Conservation (phyloP, 2,329 filamentous ascomycete genomes). For the Curvularia sp. region DNA sequence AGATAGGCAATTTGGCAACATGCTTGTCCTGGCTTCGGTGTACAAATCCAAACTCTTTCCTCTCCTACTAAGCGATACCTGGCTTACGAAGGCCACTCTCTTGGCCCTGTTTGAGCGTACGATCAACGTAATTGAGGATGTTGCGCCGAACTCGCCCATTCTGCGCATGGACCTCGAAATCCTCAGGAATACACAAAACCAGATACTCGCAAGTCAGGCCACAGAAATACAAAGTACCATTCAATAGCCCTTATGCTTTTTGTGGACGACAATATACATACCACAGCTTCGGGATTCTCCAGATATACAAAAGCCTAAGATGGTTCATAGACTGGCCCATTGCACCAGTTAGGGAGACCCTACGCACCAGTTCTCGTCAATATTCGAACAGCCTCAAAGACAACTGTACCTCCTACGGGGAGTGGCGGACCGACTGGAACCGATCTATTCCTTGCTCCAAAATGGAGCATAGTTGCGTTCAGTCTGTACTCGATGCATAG, state of each 20-base stretch:
- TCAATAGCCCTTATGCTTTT: no score
- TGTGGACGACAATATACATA: no score
- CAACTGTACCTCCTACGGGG: no score
- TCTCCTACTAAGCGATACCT: constrained; percentile 38
- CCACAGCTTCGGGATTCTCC: no score
- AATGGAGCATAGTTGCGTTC: constrained; percentile 26
- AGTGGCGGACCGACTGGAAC: no score
- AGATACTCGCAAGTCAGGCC: no score
- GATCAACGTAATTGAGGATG: constrained; percentile 74
- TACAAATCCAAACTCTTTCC: constrained; percentile 64
- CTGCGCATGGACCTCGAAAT: constrained; percentile 77
- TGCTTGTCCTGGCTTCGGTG: constrained; percentile 85
- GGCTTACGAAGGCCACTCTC: constrained; percentile 37
- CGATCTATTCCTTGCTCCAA: not conserved
- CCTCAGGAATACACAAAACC: constrained; percentile 65
- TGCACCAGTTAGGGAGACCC: no score
- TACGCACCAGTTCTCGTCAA: no score
- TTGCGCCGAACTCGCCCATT: constrained; percentile 75
- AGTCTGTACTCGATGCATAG: constrained; percentile 32
- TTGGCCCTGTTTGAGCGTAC: constrained; percentile 58
- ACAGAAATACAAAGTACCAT: no score
- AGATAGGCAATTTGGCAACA: constrained; percentile 90
- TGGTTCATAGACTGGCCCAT: no score
- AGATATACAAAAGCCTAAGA: no score
- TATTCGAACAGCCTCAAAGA: no score